Base-by-base conservation (phyloP, 352 stramenopile genomes). In the Aphanomyces euteiches region DNA sequence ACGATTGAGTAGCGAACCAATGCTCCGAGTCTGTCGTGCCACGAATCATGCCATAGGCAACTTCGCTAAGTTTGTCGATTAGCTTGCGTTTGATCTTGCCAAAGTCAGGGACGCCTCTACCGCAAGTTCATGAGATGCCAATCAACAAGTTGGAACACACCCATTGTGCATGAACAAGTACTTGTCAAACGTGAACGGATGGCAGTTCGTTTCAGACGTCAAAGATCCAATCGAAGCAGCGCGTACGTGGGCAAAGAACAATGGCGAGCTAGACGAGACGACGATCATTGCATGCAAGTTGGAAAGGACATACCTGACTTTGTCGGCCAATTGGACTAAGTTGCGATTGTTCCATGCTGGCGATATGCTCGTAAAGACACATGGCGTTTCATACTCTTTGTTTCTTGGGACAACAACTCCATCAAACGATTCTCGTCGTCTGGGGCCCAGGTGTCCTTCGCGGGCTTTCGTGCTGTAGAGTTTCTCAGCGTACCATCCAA, bases 81-180 rank as follows among this genome's bases (percentile, higher is more conserved):
- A 87, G 47, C n/a, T 48, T 41, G 21, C 77, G 75, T 28, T 77
- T 75, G 45, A 87, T 73, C 15, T 69, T 70, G 45, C 64, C 28
- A 48, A 84, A 87, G 41, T 67, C 64, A 37, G 68, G 50, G 17
- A 87, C 74, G 36, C 67, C 67, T 8, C 67, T 73, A 69, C 5
- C 0, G 47, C 34, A 61, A 19, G 1, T 6, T 15, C 10, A 63
- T 61, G 36, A 67, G 12, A 28, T 45, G 15, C 13, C 7, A 64
- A 60, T 59, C 12, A 19, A 40, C 10, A 37, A 41, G 7, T 13
- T 19, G 17, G 8, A 17, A 5, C 5, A 38, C 73, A 70, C 47
- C 80, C 80, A 66, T 87, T 87, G 73, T 87, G 80, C 75, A 80
- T 81, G 73, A 82, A 87, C n/a, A 83, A 69, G 39, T 81, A 82